Evolutionary conservation across 2,329 filamentous ascomycete genomes (phyloP).

Genomic region (Acrodontium crateriforme): DNA sequence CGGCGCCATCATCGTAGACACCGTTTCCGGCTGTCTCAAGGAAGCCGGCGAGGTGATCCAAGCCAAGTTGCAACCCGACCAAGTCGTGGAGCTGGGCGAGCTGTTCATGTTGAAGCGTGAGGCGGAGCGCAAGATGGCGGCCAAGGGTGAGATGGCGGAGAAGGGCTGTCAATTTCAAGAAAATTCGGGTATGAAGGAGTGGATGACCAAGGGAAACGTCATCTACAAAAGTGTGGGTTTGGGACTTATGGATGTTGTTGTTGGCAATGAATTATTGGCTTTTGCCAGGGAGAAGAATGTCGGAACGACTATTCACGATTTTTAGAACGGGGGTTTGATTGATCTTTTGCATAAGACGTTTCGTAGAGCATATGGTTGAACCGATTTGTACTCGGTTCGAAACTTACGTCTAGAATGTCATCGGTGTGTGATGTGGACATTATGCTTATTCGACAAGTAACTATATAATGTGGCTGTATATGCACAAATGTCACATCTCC

Average conservation of each 20-base stretch:
- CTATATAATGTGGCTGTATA: too few species aligned
- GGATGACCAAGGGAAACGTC: slow-evolving; percentile 48
- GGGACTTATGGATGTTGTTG: slow-evolving; percentile 54
- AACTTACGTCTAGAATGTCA: too few species aligned
- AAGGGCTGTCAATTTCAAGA: slow-evolving; percentile 21
- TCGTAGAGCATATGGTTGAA: too few species aligned
- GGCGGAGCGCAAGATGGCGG: slow-evolving; percentile 24
- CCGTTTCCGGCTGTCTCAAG: slow-evolving; percentile 61
- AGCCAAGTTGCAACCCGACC: slow-evolving; percentile 55
- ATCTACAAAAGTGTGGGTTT: slow-evolving; percentile 58
- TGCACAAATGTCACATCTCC: too few species aligned
- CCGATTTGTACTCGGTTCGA: too few species aligned
- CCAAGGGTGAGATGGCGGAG: slow-evolving; percentile 14
- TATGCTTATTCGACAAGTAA: too few species aligned
- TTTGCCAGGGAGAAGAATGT: slow-evolving; percentile 42
- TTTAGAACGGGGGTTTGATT: slow-evolving; percentile 21
- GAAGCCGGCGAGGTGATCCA: slow-evolving; percentile 81
- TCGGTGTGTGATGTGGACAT: too few species aligned
- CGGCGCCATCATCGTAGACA: slow-evolving; percentile 50
- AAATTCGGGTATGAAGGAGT: slow-evolving; percentile 36
- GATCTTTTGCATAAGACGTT: too few species aligned
- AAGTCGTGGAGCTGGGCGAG: slow-evolving; percentile 80
- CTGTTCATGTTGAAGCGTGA: slow-evolving; percentile 51
- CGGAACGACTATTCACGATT: slow-evolving; percentile 40
- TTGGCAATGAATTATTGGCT: slow-evolving; percentile 43